A percentile compares a stretch with the other conserved stretches of the same genome.
Conservation (phyloP, 805 yeast species). For the Grigorovia transvaalensis region DNA sequence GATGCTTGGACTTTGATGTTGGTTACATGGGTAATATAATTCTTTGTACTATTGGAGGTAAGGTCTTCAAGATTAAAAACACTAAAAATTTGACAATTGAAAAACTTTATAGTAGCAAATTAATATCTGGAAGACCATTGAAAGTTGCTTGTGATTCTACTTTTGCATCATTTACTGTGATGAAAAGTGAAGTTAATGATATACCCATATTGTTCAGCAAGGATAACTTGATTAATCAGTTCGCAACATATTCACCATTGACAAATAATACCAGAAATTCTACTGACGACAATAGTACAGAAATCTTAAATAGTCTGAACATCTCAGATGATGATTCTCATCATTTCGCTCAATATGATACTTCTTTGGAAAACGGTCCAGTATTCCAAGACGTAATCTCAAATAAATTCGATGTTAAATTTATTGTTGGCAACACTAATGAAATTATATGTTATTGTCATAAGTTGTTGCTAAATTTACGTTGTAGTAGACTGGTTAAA, state of each 20-base stretch:
- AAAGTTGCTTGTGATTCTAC: constrained; percentile 55
- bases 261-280: neutral
- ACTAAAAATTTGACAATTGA: constrained; percentile 8
- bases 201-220: constrained; percentile 44
- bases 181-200: constrained; percentile 52
- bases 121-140: constrained; percentile 27
- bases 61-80: constrained; percentile 36
- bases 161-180: constrained; percentile 56
- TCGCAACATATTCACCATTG: constrained; percentile 45
- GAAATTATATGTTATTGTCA: constrained; percentile 15
- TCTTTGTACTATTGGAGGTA: constrained; percentile 59
- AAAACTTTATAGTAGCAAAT: constrained; percentile 26
- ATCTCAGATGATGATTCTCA: neutral
- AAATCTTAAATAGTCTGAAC: neutral
- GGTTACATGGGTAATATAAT: constrained; percentile 60
- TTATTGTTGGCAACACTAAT: constrained; percentile 7
- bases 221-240: constrained; percentile 41
- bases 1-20: constrained; percentile 48
- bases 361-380: neutral
- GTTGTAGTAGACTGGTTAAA: constrained; percentile 9
- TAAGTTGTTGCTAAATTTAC: constrained; percentile 10
- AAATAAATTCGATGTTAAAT: constrained; percentile 11
- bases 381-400: neutral
- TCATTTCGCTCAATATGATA: neutral
- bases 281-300: neutral